Percentiles rank a stretch among this genome's conserved stretches.
phyloP scores from a whole-genome alignment of 768 basidiomycete genomes.

The Boletus vinaceobasis region DNA sequence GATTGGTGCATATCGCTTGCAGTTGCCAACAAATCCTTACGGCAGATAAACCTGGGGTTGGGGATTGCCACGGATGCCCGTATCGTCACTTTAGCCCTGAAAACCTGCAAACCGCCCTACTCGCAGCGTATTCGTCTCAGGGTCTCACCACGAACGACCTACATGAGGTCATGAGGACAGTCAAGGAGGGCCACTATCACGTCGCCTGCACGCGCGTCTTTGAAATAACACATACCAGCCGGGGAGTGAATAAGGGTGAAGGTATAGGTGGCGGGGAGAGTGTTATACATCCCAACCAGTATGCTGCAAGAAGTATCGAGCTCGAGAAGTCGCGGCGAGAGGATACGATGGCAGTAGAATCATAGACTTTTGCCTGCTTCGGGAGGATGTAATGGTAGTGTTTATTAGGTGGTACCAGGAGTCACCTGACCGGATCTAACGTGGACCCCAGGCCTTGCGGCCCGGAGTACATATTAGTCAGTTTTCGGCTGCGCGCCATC shows the following conservation, averaged over 20 bases:
- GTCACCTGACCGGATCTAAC: slow-evolving; percentile 8
- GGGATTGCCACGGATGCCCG: slow-evolving; percentile 84
- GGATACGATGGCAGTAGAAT: slow-evolving; percentile 44
- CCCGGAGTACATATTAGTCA: slow-evolving; percentile 2
- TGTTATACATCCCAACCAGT: slow-evolving; percentile 93
- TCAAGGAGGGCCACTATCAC: slow-evolving; percentile 83
- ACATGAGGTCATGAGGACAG: slow-evolving; percentile 75
- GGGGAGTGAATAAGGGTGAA: slow-evolving; percentile 82
- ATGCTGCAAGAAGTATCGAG: slow-evolving; percentile 71
- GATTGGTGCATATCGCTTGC: slow-evolving; percentile 2
- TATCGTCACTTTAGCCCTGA: slow-evolving; percentile 86
- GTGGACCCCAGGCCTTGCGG: slow-evolving; percentile 15
- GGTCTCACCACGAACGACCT: slow-evolving; percentile 68
- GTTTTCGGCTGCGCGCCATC: slow-evolving; percentile 4
- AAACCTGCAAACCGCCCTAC: slow-evolving; percentile 74
- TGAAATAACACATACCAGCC: slow-evolving; percentile 79
- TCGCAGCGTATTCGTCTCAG: slow-evolving; percentile 60
- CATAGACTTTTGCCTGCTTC: background rate
- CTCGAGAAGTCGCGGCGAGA: slow-evolving; percentile 46
- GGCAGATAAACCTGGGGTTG: slow-evolving; percentile 58
- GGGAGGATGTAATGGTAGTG: background rate
- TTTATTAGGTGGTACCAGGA: slow-evolving; percentile 17
- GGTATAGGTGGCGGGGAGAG: slow-evolving; percentile 83
- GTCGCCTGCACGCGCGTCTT: slow-evolving; percentile 97
- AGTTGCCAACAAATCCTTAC: slow-evolving; percentile 91